These are phyloP conservation scores for Lagenaria siceraria DNA, from an alignment of 306 rosid species.

Conservation along the genomic window DNA sequence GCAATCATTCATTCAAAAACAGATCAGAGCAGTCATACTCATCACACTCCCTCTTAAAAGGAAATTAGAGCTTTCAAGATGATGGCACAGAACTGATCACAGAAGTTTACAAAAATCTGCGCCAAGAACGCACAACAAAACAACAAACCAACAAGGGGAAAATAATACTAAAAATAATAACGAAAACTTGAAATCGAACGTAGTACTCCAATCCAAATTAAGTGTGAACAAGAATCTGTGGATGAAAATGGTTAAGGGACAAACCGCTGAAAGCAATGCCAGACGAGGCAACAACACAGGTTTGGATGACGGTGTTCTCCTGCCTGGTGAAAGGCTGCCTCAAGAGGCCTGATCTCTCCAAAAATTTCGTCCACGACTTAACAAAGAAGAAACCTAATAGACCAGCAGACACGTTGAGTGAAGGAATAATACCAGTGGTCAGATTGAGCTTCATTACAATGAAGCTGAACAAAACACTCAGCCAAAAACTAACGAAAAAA, in stretches of 20 bases:
- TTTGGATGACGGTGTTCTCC: slow-evolving; percentile 41
- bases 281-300: slow-evolving; percentile 40
- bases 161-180: too few relatives aligned
- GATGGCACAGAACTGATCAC: neutral
- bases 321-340: slow-evolving; percentile 32
- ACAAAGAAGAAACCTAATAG: slow-evolving; percentile 34
- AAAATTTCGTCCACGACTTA: slow-evolving; percentile 25
- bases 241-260: neutral
- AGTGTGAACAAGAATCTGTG: neutral
- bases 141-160: neutral
- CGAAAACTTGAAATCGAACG: neutral
- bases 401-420: slow-evolving; percentile 34
- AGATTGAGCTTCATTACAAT: slow-evolving; percentile 40
- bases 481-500: slow-evolving; percentile 21
- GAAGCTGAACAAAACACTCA: slow-evolving; percentile 28
- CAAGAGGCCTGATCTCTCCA: slow-evolving; percentile 12
- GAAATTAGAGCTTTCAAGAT: neutral
- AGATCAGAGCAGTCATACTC: neutral
- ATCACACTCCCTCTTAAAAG: neutral
- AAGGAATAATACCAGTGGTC: slow-evolving; percentile 31
- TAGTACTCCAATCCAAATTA: neutral
- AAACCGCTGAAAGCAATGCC: slow-evolving; percentile 35
- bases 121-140: neutral
- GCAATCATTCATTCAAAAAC: neutral
- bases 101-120: neutral